Conservation (phyloP, 73 alveolate species). For the Paramecium octaurelia region DNA sequence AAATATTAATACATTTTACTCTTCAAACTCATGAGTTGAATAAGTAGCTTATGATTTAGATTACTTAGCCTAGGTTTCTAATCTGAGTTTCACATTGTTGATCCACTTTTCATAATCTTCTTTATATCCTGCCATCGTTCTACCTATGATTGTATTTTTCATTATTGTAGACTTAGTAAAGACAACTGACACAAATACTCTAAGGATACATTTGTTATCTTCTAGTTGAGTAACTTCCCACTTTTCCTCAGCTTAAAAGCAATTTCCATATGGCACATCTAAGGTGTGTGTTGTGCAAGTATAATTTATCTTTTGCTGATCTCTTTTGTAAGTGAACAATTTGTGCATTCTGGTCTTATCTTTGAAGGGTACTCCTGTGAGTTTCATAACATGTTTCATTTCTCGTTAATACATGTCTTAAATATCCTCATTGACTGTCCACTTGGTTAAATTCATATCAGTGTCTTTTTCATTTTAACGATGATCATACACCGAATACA, state of each 20-base stretch:
- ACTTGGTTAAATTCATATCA: neutral
- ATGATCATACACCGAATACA: conserved; percentile 1
- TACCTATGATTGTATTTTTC: neutral
- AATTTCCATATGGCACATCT: conserved; percentile 42
- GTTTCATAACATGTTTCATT: conserved; percentile 5
- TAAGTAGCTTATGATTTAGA: neutral
- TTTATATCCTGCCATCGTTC: neutral
- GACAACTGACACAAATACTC: neutral
- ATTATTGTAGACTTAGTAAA: conserved; percentile 36
- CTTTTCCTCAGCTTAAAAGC: conserved; percentile 14
- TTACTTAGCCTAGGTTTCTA: neutral
- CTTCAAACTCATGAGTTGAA: neutral
- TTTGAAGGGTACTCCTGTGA: conserved; percentile 13
- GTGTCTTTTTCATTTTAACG: neutral
- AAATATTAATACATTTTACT: neutral
- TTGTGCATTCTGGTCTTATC: conserved; percentile 33
- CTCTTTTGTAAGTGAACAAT: conserved; percentile 12
- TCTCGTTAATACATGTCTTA: conserved; percentile 1
- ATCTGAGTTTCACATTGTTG: neutral
- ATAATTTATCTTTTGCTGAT: neutral
- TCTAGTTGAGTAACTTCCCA: conserved; percentile 26
- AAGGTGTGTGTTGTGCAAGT: conserved; percentile 34
- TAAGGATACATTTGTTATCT: neutral
- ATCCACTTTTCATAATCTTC: conserved; percentile 48
- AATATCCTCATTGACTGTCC: neutral